phyloP scores from a whole-genome alignment of 495 filamentous ascomycete species.

The Penicillium steckii region DNA sequence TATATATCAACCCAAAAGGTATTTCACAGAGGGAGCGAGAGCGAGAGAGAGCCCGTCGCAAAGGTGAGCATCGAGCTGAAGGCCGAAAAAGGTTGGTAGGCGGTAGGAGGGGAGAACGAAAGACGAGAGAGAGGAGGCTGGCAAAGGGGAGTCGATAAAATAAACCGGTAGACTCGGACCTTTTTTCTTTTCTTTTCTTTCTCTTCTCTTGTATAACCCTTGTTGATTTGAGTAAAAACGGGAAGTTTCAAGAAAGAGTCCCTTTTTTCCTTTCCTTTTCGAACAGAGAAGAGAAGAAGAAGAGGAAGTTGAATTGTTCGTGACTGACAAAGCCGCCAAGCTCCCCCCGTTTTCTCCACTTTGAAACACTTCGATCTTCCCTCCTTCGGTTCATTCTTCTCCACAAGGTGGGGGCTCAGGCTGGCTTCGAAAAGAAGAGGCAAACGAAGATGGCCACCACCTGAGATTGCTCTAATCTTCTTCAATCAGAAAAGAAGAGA shows the following conservation, averaged over 20 bases:
- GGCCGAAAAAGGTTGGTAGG: not conserved
- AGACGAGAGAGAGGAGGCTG: slow-evolving; percentile 2
- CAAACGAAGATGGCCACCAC: not conserved
- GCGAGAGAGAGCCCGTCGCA: too few species aligned
- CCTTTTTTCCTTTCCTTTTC: not conserved
- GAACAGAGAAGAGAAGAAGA: not conserved
- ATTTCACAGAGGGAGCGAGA: too few species aligned
- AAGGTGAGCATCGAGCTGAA: too few species aligned
- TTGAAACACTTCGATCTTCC: slow-evolving; percentile 9
- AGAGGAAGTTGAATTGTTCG: slow-evolving; percentile 20
- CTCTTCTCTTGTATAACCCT: not conserved
- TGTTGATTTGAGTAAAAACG: not conserved
- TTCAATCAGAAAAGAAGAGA: not conserved
- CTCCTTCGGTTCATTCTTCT: slow-evolving; percentile 1
- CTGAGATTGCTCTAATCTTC: not conserved
- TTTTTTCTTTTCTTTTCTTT: not conserved
- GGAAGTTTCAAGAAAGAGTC: not conserved
- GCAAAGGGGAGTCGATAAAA: slow-evolving; percentile 12
- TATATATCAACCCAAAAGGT: too few species aligned
- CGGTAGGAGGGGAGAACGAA: slow-evolving; percentile 1
- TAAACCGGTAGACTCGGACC: not conserved
- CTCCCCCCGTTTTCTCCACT: slow-evolving; percentile 24
- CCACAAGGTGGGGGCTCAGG: not conserved
- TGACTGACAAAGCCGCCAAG: slow-evolving; percentile 34
- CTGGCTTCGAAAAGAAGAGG: not conserved